Percentiles rank a stretch among this genome's conserved stretches.
Conservation (phyloP, 2,329 filamentous ascomycete species). For the Nemania abortiva region DNA sequence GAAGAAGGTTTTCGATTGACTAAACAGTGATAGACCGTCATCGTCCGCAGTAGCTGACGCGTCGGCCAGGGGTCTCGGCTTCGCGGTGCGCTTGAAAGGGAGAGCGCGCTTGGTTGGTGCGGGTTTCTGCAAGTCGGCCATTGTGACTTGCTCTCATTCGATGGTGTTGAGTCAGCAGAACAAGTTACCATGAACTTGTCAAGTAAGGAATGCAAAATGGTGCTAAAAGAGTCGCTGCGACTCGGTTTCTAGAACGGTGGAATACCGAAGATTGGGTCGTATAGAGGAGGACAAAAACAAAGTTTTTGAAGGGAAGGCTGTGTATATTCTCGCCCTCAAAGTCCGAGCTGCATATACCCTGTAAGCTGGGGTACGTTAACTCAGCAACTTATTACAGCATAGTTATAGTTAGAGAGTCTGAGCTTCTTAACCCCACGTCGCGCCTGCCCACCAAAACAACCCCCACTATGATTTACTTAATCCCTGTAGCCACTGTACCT, state of each 20-base stretch:
- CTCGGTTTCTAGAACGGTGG: background rate
- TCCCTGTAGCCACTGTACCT: slow-evolving; percentile 28
- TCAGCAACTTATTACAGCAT: slow-evolving; percentile 15
- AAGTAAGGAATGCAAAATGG: background rate
- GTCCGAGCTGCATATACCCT: background rate
- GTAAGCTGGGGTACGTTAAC: slow-evolving; percentile 10
- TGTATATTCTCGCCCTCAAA: background rate
- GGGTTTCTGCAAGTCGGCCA: slow-evolving; percentile 51
- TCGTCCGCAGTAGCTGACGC: slow-evolving; percentile 51
- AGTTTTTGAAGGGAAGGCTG: background rate
- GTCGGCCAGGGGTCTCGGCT: slow-evolving; percentile 51
- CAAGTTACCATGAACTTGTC: background rate
- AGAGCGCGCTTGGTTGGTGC: slow-evolving; percentile 55
- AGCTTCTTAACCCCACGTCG: slow-evolving; percentile 14
- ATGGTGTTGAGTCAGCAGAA: background rate
- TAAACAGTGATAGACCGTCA: slow-evolving; percentile 62
- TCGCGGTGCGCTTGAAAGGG: slow-evolving; percentile 64
- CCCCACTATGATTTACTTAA: slow-evolving; percentile 23
- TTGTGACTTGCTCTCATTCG: slow-evolving; percentile 37
- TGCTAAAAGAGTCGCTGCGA: background rate
- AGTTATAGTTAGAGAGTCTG: background rate
- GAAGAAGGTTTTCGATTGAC: slow-evolving; percentile 63
- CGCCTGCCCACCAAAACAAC: slow-evolving; percentile 7
- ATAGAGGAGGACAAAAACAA: background rate
- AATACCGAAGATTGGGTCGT: background rate